These are phyloP conservation scores for Echinochloa phyllopogon DNA, from an alignment of 176 grass and related monocot species.

Conservation along the genomic window DNA sequence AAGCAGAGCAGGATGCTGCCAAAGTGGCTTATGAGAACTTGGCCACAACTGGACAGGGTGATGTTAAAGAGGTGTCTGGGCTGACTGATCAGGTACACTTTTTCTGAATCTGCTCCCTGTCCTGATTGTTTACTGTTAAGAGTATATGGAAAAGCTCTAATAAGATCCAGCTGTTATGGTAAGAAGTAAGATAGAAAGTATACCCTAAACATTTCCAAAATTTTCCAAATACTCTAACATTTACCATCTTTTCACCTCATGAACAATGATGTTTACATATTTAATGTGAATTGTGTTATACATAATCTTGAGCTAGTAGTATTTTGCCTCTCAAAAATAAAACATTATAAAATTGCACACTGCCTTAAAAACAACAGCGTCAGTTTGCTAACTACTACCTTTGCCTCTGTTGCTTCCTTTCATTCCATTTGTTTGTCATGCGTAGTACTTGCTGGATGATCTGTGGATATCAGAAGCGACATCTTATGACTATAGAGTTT, in stretches of 20 bases:
- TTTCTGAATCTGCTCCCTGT: background rate
- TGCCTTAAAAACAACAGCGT: background rate
- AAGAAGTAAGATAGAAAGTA: no score
- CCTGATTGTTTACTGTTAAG: constrained; percentile 7
- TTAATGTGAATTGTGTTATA: constrained; percentile 19
- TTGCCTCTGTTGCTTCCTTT: no score
- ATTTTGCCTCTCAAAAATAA: background rate
- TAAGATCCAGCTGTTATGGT: no score
- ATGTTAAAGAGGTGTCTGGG: background rate
- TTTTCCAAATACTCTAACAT: no score
- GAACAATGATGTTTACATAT: constrained; percentile 4
- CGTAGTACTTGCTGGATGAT: constrained; percentile 10
- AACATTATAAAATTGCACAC: background rate
- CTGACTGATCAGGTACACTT: constrained; percentile 57
- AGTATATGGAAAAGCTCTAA: no score
- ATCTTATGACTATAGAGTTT: background rate
- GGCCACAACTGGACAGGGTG: constrained; percentile 10
- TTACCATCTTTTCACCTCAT: constrained; percentile 31
- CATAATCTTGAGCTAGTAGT: background rate
- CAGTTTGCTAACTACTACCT: no score
- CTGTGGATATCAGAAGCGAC: background rate
- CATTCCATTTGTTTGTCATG: no score
- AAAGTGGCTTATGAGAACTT: constrained; percentile 55
- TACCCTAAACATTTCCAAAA: no score
- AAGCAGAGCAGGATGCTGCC: constrained; percentile 67